Evolutionary conservation across 1,284 basidiomycete species (phyloP), one percentile per base, ranked within the genome.

Genomic region (Cryptococcus sp.): DNA sequence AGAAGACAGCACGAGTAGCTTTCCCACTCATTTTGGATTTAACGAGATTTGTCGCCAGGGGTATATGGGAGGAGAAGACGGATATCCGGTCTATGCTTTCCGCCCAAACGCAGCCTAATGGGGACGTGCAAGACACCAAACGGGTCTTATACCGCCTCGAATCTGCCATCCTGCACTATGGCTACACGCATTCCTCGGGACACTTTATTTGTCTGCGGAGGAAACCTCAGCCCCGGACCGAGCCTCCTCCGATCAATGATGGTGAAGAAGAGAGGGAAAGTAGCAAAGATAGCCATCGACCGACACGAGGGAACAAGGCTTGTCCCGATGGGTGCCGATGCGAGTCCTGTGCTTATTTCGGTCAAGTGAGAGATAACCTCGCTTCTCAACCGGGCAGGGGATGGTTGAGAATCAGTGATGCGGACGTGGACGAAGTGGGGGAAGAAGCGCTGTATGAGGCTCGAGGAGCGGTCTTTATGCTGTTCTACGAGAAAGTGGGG

Each of bases 171-270:
- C 90, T 91, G 67, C 93, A 96, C 78, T 93, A 88, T 72, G 93
- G 93, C 19, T 77, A 75, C 55, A 85, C 86, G 58, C 91, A 94
- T 70, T 88, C 86, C 6, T 93, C 89, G 70, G 93, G 93, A 1
- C 93, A 96, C 75, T 96, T 93, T 72, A 84, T 95, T 61, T 91
- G 89, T 64, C 93, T 86, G 74, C 83, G 93, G n/a, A 82, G 93
- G 41, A 88, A 88, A 75, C 91, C 91, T 0, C 54, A 43, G 6
- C 55, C 54, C 22, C 39, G 47, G 5, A n/a, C 27, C 35, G 17
- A 2, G 47, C 5, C 19, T 35, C 20, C 1, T 39, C 20, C 17
- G 35, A 13, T 10, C 19, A 5, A 30, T 5, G 8, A 30, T 5
- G 38, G 11, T 5, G 53, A 46, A 17, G n/a, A 5, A 19, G 45